Evolutionary conservation across 1,284 basidiomycete species (phyloP).

Genomic region (Ganoderma meredithae): DNA sequence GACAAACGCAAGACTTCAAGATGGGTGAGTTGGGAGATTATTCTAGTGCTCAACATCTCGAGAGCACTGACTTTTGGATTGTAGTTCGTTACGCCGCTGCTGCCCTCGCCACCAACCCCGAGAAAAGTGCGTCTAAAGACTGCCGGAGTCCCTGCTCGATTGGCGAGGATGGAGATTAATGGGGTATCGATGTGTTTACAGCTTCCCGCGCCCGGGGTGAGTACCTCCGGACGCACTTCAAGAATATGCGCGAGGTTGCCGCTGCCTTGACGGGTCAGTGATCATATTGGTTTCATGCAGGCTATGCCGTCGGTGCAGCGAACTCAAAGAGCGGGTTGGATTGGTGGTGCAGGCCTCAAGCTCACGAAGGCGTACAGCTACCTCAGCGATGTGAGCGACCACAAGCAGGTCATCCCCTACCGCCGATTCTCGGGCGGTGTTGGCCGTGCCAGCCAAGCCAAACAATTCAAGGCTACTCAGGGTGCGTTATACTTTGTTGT

Average conservation of each 20-base stretch:
- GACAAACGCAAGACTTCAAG: slow-evolving; percentile 55
- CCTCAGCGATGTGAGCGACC: slow-evolving; percentile 94
- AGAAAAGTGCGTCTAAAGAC: slow-evolving; percentile 77
- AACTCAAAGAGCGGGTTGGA: slow-evolving; percentile 32
- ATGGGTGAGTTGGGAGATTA: slow-evolving; percentile 61
- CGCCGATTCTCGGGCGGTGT: slow-evolving; percentile 97
- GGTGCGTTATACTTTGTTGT: slow-evolving; percentile 59
- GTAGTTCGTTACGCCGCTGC: slow-evolving; percentile 92
- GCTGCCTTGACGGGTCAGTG: slow-evolving; percentile 84
- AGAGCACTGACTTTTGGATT: slow-evolving; percentile 30
- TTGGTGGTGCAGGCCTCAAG: slow-evolving; percentile 78
- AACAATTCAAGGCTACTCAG: slow-evolving; percentile 97
- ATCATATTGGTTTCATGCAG: neutral
- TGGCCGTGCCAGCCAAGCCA: slow-evolving; percentile 96
- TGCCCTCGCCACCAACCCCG: slow-evolving; percentile 86
- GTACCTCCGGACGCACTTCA: slow-evolving; percentile 99
- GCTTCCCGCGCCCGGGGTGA: slow-evolving; percentile 93
- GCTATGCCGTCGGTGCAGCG: neutral
- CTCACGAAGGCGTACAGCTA: slow-evolving; percentile 96
- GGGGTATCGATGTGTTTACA: slow-evolving; percentile 44
- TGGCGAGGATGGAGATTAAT: slow-evolving; percentile 21
- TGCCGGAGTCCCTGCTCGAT: slow-evolving; percentile 15
- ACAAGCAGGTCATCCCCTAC: slow-evolving; percentile 98
- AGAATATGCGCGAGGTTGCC: slow-evolving; percentile 99
- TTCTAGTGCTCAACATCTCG: slow-evolving; percentile 12